These are phyloP conservation scores for Exutisphaerella laricina DNA, from an alignment of 2,329 filamentous ascomycete genomes.

Conservation along the genomic window DNA sequence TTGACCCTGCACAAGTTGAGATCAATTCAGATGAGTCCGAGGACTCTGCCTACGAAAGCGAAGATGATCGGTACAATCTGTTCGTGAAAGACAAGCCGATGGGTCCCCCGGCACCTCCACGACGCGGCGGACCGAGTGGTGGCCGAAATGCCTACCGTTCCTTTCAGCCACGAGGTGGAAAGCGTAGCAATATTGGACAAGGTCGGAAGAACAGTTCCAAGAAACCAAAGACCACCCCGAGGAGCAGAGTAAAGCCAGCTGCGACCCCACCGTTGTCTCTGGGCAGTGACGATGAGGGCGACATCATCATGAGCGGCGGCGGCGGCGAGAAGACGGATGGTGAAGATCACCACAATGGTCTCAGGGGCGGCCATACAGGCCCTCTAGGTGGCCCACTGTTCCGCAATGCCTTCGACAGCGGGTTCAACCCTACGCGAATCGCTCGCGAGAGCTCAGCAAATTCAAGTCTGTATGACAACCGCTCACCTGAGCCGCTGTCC, in stretches of 20 bases:
- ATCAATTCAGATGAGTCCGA: constrained; percentile 2
- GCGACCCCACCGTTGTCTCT: no score
- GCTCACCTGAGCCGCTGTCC: background rate
- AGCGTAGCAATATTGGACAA: background rate
- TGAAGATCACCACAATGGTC: background rate
- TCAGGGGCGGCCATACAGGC: no score
- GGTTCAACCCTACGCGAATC: background rate
- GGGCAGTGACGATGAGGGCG: background rate
- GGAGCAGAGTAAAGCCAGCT: background rate
- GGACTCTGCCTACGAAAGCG: constrained; percentile 4
- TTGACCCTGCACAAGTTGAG: background rate
- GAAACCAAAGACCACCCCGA: background rate
- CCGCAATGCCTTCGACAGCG: background rate
- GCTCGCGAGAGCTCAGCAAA: background rate
- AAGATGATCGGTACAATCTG: background rate
- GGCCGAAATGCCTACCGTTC: background rate
- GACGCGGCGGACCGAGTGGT: background rate
- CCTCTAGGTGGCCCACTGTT: background rate
- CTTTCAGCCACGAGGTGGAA: background rate
- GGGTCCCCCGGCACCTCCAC: background rate
- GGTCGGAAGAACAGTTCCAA: background rate
- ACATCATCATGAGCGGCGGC: background rate
- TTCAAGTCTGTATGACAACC: no score
- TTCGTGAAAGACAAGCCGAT: constrained; percentile 2
- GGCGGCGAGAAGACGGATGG: background rate